phyloP scores from a whole-genome alignment of 352 stramenopile genomes.

The Pseudoperonospora humuli region DNA sequence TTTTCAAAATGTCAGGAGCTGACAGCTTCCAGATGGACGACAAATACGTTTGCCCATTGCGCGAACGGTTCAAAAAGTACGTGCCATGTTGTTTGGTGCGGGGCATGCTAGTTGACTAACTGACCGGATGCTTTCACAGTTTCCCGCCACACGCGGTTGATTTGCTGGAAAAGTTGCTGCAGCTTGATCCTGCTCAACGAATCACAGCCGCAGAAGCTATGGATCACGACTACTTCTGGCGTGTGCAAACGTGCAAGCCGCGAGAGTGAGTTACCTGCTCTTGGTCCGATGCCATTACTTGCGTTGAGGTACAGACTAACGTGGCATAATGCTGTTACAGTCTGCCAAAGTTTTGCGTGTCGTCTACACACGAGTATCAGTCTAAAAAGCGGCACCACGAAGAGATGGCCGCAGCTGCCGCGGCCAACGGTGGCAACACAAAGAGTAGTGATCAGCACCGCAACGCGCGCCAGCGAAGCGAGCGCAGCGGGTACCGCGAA shows the following conservation, averaged over 20 bases:
- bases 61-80: slow-evolving; percentile 77
- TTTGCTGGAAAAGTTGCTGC: slow-evolving; percentile 90
- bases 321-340: slow-evolving; percentile 20
- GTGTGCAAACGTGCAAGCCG: slow-evolving; percentile 76
- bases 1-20: slow-evolving; percentile 63
- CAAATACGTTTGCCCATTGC: slow-evolving; percentile 66
- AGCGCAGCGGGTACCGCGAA: slow-evolving; percentile 25
- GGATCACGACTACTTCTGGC: slow-evolving; percentile 96
- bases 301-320: slow-evolving; percentile 2
- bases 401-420: slow-evolving; percentile 44
- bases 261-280: slow-evolving; percentile 46
- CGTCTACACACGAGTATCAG: slow-evolving; percentile 80
- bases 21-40: slow-evolving; percentile 66
- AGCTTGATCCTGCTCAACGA: slow-evolving; percentile 90
- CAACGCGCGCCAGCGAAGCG: slow-evolving; percentile 22
- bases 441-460: slow-evolving; percentile 24
- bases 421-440: slow-evolving; percentile 12
- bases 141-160: slow-evolving; percentile 80
- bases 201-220: slow-evolving; percentile 93
- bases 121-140: slow-evolving; percentile 20
- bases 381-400: slow-evolving; percentile 81
- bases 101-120: not conserved
- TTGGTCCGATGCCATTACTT: not conserved
- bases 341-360: slow-evolving; percentile 79
- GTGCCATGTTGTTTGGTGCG: slow-evolving; percentile 4